Conservation (phyloP, 2,329 filamentous ascomycete species). For the Aspergillus ochraceoroseus region DNA sequence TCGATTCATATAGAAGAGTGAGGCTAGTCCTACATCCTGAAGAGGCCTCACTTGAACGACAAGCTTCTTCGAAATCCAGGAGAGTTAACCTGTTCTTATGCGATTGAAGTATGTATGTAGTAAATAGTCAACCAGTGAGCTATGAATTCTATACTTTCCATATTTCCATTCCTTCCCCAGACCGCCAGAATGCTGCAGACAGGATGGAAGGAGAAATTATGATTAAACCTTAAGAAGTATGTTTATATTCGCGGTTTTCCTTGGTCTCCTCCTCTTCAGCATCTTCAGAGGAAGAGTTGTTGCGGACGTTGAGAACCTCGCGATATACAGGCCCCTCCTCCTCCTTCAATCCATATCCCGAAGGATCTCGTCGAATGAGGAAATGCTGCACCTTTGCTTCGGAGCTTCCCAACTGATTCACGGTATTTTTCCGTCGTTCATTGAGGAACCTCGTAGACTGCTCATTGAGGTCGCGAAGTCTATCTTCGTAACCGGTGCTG, state of each 20-base stretch:
- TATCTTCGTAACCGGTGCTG: constrained; percentile 59
- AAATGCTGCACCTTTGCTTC: constrained; percentile 73
- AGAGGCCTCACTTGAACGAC: no score
- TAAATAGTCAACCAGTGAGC: no score
- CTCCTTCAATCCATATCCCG: constrained; percentile 43
- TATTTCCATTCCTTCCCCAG: no score
- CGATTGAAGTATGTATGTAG: no score
- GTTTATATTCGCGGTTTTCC: not conserved
- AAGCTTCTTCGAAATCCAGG: no score
- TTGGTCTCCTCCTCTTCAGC: not conserved
- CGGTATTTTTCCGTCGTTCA: constrained; percentile 51
- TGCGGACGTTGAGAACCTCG: constrained; percentile 23
- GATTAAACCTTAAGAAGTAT: not conserved
- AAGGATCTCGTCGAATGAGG: constrained; percentile 64
- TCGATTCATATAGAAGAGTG: no score
- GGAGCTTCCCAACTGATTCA: constrained; percentile 43
- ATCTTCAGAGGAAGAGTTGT: constrained; percentile 1
- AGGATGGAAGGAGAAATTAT: no score
- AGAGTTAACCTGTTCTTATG: no score
- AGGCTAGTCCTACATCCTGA: no score
- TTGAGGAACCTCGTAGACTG: constrained; percentile 55
- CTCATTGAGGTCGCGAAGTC: constrained; percentile 62
- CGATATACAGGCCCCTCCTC: constrained; percentile 43
- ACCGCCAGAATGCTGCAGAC: no score
- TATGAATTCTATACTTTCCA: no score